phyloP scores from a whole-genome alignment of 176 grass and related monocot genomes.

The Calamus simplicifolius region DNA sequence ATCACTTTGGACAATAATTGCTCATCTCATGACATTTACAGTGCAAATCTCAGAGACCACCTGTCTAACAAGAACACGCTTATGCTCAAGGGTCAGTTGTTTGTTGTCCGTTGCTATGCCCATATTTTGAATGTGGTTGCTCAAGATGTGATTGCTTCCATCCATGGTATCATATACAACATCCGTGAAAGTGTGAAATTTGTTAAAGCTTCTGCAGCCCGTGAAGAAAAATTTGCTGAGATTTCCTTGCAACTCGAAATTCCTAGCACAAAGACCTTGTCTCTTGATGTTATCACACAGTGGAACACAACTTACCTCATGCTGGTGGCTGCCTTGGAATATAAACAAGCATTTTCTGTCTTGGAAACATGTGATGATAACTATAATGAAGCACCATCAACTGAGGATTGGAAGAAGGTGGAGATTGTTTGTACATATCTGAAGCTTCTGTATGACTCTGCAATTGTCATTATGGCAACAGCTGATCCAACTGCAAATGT shows the following conservation, averaged over 20 bases:
- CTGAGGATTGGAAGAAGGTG: slow-evolving; percentile 74
- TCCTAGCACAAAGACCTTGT: slow-evolving; percentile 56
- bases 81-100: slow-evolving; percentile 80
- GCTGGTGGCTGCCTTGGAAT: slow-evolving; percentile 79
- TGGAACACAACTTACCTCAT: slow-evolving; percentile 89
- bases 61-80: slow-evolving; percentile 74
- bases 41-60: slow-evolving; percentile 74
- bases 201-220: slow-evolving; percentile 60
- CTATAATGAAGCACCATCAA: slow-evolving; percentile 69
- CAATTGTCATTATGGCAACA: slow-evolving; percentile 48
- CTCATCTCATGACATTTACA: slow-evolving; percentile 93
- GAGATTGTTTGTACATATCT: slow-evolving; percentile 58
- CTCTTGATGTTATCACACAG: slow-evolving; percentile 74
- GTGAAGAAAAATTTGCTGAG: slow-evolving; percentile 71
- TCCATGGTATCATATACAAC: slow-evolving; percentile 76
- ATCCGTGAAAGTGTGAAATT: slow-evolving; percentile 92
- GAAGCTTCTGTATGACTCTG: slow-evolving; percentile 69
- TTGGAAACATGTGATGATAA: slow-evolving; percentile 77
- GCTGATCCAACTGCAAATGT: slow-evolving; percentile 68
- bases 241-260: slow-evolving; percentile 65
- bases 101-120: slow-evolving; percentile 84
- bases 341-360: slow-evolving; percentile 56
- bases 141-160: slow-evolving; percentile 82
- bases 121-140: slow-evolving; percentile 59
- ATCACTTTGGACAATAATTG: slow-evolving; percentile 82